Base-by-base conservation (phyloP, 805 yeast genomes). In the Metahyphopichia silvanorum region DNA sequence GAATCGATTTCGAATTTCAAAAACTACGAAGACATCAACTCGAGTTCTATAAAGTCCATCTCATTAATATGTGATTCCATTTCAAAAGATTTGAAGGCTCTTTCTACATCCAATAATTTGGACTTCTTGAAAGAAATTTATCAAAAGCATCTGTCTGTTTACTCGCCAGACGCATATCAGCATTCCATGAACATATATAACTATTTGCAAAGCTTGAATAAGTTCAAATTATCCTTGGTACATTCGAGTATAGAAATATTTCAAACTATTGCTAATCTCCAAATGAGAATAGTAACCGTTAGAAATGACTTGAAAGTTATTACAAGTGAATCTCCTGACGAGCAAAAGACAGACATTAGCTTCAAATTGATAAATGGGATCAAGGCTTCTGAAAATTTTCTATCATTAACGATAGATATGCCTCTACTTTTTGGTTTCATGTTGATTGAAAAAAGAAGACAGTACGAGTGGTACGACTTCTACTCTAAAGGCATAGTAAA, bases 361-460 rank as follows among this genome's bases (percentile, higher is more conserved):
- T 49, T 33, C 32, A 42, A 54, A 18, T 47, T 48, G 4, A 49
- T 61, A 15, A 47, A 42, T 31, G 32, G 39, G 15, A 55, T 64
- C 18, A 63, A 60, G 29, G 37, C 35, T 7, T 43, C 56, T 15
- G 71, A 66, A 42, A 64, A 66, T 37, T 49, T 57, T 34, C 49
- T 66, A 4, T 60, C 71, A 3, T 43, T 65, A 25, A 76, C 82
- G 1, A 66, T 76, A 10, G 93, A 85, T 50, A 49, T 85, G 17
- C 95, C 95, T 0, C 50, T 83, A 9, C 55, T 83, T 1, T 82
- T 83, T 51, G 93, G 93, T 1, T 61, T 82, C n/a, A 71, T 77
- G 53, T 40, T 82, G 3, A 68, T 83, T 29, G 89, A 84, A 42
- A 66, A 62, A 27, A 59, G 81, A 31, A 63, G 86, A 31, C 74